Percentiles rank a stretch among this genome's conserved stretches.
phyloP scores from a whole-genome alignment of 1,284 basidiomycete species.

The Cutaneotrichosporon spelunceum region DNA sequence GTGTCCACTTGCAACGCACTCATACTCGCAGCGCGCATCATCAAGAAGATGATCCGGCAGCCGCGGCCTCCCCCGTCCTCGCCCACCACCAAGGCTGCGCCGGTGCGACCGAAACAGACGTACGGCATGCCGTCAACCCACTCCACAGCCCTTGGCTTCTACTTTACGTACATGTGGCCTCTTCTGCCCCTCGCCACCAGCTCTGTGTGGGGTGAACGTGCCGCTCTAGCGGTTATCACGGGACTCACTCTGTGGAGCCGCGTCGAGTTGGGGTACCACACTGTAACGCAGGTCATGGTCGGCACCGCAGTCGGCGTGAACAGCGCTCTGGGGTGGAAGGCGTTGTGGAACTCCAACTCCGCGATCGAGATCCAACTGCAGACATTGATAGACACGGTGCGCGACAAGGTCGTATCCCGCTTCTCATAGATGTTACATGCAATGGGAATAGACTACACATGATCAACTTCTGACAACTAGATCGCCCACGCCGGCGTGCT shows the following conservation, averaged over 20 bases:
- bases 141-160: conserved; percentile 70
- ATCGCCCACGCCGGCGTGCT: neutral
- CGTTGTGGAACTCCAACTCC: conserved; percentile 32
- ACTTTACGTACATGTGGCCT: conserved; percentile 64
- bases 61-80: conserved; percentile 60
- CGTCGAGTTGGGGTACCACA: conserved; percentile 78
- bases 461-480: neutral
- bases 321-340: conserved; percentile 59
- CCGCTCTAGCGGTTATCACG: conserved; percentile 15
- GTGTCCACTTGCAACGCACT: neutral
- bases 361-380: conserved; percentile 1
- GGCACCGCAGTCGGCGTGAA: conserved; percentile 62
- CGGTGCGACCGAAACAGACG: conserved; percentile 38
- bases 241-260: conserved; percentile 63
- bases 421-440: conserved; percentile 14
- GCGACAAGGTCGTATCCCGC: neutral
- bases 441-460: conserved; percentile 13
- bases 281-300: conserved; percentile 66
- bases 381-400: conserved; percentile 4
- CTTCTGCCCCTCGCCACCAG: conserved; percentile 58
- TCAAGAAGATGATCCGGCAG: conserved; percentile 67
- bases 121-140: conserved; percentile 85
- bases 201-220: conserved; percentile 52
- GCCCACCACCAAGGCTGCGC: conserved; percentile 27
- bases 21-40: conserved; percentile 59